Percentiles rank a stretch among this genome's conserved stretches.
Conservation (phyloP, 352 stramenopile genomes). For the Phytophthora meadii region DNA sequence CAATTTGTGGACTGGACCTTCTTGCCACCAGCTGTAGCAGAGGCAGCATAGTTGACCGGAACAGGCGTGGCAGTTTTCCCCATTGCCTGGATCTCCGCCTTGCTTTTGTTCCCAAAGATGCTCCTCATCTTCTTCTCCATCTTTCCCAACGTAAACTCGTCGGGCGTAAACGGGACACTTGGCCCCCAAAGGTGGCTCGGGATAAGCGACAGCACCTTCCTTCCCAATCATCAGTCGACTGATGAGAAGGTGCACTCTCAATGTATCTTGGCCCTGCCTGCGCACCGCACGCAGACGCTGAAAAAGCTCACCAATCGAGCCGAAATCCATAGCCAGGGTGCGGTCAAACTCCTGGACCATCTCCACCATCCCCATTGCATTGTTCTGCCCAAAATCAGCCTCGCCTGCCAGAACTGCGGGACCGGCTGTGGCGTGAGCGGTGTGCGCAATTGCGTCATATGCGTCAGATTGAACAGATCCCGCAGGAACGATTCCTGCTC, state of each 20-base stretch:
- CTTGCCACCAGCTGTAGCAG: too few species aligned
- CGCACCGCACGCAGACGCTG: not conserved
- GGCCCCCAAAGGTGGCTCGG: not conserved
- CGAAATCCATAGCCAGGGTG: not conserved
- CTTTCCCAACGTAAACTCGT: slow-evolving; percentile 4
- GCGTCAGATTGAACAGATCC: not conserved
- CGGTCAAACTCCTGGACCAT: not conserved
- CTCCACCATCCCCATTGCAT: not conserved
- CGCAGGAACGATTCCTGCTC: slow-evolving; percentile 15
- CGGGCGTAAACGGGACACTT: not conserved
- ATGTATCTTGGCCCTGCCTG: not conserved
- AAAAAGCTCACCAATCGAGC: not conserved
- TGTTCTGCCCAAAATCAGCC: not conserved
- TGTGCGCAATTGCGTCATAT: slow-evolving; percentile 7
- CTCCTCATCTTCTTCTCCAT: slow-evolving; percentile 12
- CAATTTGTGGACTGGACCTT: too few species aligned
- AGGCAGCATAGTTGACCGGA: not conserved
- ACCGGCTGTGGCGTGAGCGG: slow-evolving; percentile 7
- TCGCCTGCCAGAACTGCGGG: not conserved
- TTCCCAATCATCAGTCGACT: slow-evolving; percentile 1
- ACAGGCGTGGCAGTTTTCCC: not conserved
- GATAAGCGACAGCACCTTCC: not conserved
- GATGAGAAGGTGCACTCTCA: not conserved
- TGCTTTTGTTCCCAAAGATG: slow-evolving; percentile 5
- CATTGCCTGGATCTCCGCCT: not conserved